These are phyloP conservation scores for Neonectria faginata DNA, from an alignment of 2,329 filamentous ascomycete genomes.

Conservation along the genomic window DNA sequence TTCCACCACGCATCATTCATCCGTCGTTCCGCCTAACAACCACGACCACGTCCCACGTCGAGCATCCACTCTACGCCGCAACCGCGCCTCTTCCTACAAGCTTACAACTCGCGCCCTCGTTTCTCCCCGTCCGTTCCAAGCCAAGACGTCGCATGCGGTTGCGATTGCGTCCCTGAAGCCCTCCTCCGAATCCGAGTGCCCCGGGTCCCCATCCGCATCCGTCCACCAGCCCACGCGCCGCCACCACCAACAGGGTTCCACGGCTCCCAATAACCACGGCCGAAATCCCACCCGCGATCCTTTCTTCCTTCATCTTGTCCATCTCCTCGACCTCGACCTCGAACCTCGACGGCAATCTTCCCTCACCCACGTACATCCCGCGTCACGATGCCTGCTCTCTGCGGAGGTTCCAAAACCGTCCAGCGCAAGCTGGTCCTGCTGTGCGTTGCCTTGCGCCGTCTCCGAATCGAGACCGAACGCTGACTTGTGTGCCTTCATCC, in stretches of 20 bases:
- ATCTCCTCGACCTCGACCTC: constrained; percentile 12
- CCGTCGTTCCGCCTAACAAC: not conserved
- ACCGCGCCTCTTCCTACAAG: not conserved
- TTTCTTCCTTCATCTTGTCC: constrained; percentile 5
- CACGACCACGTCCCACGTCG: not conserved
- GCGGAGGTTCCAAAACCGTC: constrained; percentile 83
- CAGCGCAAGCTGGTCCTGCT: constrained; percentile 97
- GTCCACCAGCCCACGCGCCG: constrained; percentile 11
- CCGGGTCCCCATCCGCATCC: constrained; percentile 17
- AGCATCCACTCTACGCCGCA: not conserved
- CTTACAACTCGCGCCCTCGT: not conserved
- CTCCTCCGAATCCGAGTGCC: constrained; percentile 17
- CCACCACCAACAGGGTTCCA: constrained; percentile 29
- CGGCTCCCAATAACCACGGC: not conserved
- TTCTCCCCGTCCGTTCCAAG: constrained; percentile 14
- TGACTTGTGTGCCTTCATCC: constrained; percentile 31
- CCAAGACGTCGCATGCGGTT: constrained; percentile 19
- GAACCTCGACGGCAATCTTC: constrained; percentile 10
- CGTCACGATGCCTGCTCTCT: constrained; percentile 55
- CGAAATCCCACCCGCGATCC: constrained; percentile 10
- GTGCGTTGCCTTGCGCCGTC: constrained; percentile 56
- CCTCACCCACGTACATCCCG: not conserved
- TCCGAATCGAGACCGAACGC: constrained; percentile 15
- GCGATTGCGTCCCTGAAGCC: constrained; percentile 15
- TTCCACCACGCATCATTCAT: not conserved